These are phyloP conservation scores for Candida gorgasii DNA, from an alignment of 805 yeast species.

Conservation along the genomic window DNA sequence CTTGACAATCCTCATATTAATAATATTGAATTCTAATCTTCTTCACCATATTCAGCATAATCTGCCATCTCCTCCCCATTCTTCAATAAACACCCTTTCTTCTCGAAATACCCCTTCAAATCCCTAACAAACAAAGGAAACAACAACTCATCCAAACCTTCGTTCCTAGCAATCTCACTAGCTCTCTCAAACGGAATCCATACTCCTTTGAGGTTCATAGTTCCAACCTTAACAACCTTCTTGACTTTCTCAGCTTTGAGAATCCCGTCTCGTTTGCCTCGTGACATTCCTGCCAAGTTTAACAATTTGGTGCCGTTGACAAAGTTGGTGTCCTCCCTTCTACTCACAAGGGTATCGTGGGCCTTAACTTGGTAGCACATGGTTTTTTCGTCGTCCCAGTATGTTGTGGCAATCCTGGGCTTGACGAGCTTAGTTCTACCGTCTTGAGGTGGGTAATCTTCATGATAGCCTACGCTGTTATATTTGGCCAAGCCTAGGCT, in stretches of 20 bases:
- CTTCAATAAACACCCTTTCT: slow-evolving; percentile 21
- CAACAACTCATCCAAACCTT: slow-evolving; percentile 34
- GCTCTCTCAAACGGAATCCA: slow-evolving; percentile 45
- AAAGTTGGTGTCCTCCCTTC: slow-evolving; percentile 36
- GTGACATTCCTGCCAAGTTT: slow-evolving; percentile 39
- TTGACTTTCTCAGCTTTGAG: slow-evolving; percentile 34
- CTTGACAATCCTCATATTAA: not conserved
- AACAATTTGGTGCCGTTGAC: slow-evolving; percentile 41
- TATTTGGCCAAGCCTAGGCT: slow-evolving; percentile 1
- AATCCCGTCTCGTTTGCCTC: slow-evolving; percentile 43
- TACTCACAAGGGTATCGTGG: slow-evolving; percentile 32
- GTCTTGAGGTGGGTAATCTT: slow-evolving; percentile 1
- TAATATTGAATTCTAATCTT: not conserved
- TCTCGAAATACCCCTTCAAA: slow-evolving; percentile 26
- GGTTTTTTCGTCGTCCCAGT: slow-evolving; percentile 40
- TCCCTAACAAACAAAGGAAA: slow-evolving; percentile 37
- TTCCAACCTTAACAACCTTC: slow-evolving; percentile 34
- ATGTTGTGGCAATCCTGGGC: slow-evolving; percentile 37
- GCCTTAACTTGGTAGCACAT: slow-evolving; percentile 40
- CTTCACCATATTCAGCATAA: slow-evolving; percentile 2
- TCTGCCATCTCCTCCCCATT: slow-evolving; percentile 1
- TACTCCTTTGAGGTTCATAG: slow-evolving; percentile 43
- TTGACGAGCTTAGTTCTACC: slow-evolving; percentile 15
- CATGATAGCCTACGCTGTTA: slow-evolving; percentile 1
- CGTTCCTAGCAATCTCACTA: slow-evolving; percentile 40